Conservation (phyloP, 257 asterid genomes). For the Scutellaria minor region DNA sequence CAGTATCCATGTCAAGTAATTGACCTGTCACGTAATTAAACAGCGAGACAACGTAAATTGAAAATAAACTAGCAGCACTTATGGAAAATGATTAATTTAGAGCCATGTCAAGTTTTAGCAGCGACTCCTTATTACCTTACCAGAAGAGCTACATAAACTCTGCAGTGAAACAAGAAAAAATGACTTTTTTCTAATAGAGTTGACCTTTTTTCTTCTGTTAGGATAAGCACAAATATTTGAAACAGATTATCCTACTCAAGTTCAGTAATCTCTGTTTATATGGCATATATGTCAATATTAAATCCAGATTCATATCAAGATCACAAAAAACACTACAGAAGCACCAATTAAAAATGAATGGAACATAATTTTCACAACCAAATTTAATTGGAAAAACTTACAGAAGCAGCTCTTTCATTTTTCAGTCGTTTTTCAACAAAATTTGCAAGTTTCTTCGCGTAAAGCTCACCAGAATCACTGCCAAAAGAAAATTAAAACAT, state of each 20-base stretch:
- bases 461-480: slow-evolving; percentile 95
- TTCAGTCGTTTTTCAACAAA: slow-evolving; percentile 95
- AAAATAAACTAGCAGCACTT: slow-evolving; percentile 12
- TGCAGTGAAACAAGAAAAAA: background rate
- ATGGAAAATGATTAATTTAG: slow-evolving; percentile 6
- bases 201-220: background rate
- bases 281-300: slow-evolving; percentile 21
- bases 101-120: slow-evolving; percentile 11
- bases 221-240: background rate
- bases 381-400: slow-evolving; percentile 51
- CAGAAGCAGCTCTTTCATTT: slow-evolving; percentile 96
- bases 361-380: slow-evolving; percentile 3
- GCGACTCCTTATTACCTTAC: slow-evolving; percentile 17
- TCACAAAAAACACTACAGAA: slow-evolving; percentile 13
- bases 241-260: background rate
- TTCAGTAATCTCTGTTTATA: background rate
- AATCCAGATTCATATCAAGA: slow-evolving; percentile 23
- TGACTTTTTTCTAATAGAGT: background rate
- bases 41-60: slow-evolving; percentile 8
- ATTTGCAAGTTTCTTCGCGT: slow-evolving; percentile 86
- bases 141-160: background rate
- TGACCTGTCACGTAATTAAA: background rate
- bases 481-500: slow-evolving; percentile 26
- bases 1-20: too few species aligned
- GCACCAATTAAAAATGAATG: background rate